Base-by-base conservation (phyloP, 2,329 filamentous ascomycete species). In the Parasarocladium wereldwijsianum region DNA sequence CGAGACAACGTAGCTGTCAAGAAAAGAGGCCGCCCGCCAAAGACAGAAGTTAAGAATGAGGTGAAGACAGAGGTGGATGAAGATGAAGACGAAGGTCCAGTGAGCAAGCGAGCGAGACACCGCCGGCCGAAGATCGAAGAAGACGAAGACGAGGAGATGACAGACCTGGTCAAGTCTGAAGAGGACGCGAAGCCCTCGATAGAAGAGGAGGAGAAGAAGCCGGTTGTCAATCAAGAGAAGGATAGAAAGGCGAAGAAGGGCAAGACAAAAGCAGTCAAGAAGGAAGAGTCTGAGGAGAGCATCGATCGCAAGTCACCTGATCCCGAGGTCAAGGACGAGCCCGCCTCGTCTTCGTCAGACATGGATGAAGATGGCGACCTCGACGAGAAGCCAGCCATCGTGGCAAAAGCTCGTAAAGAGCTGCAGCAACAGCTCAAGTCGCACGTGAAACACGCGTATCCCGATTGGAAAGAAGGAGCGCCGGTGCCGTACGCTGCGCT, bases 401-500 rank as follows among this genome's bases (percentile, higher is more conserved):
- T 73, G 29, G 76, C 72, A 24, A 86, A 92, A 52, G 76, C 74
- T 26, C 74, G 82, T 25, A 71, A 87, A 51, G 82, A 83, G 50
- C 70, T 87, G 8, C 85, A 93, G 49, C 72, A 72, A 7, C 80
- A 76, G 27, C 58, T 93, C 34, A 75, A 75, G 46, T 60, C 69
- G 12, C 70, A 66, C 30, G 62, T 55, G 22, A 79, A 84, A 40
- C 80, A 93, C 44, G 75, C 80, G n/a, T 96, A 87, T 52, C 86
- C 86, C 1, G 87, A 98, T 53, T 98, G 90, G 90, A 80, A 84
- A 49, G 60, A 79, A 26, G 86, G 86, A 26, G 70, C 80, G 27
- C 83, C 87, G 8, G 86, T 94, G 2, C 90, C 90, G 1, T 98
- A 96, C 45, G 87, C 85, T 16, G 90, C 90, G 9, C 66, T 98